phyloP scores from a whole-genome alignment of 2,329 filamentous ascomycete genomes.

The Colletotrichum abscissum region DNA sequence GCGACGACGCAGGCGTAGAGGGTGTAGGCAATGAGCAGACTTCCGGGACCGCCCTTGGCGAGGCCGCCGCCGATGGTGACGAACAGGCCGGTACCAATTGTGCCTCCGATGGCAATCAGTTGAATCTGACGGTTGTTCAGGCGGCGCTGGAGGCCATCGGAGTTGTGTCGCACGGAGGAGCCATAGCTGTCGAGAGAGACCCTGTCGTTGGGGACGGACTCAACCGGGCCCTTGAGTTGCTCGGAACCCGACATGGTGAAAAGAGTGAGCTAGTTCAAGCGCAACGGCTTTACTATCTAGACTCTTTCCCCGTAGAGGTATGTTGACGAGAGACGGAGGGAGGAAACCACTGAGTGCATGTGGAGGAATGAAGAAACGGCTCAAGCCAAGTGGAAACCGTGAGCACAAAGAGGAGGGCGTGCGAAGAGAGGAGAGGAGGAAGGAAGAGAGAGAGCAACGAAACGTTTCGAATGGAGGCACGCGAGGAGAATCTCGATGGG shows the following conservation, averaged over 20 bases:
- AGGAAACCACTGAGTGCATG: conserved; percentile 21
- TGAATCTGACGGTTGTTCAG: conserved; percentile 49
- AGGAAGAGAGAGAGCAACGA: neutral
- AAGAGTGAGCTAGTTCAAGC: neutral
- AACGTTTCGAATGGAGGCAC: neutral
- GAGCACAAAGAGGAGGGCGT: neutral
- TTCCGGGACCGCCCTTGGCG: conserved; percentile 32
- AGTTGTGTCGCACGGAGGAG: conserved; percentile 34
- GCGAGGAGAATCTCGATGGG: conserved; percentile 9
- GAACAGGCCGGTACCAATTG: conserved; percentile 60
- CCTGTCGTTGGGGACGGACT: conserved; percentile 12
- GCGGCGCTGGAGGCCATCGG: conserved; percentile 50
- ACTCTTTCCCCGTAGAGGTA: conserved; percentile 5
- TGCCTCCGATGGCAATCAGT: conserved; percentile 60
- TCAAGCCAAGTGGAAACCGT: conserved; percentile 6
- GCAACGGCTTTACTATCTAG: neutral
- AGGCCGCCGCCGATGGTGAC: conserved; percentile 56
- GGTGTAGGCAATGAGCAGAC: conserved; percentile 31
- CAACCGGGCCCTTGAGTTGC: conserved; percentile 25
- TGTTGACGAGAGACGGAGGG: neutral
- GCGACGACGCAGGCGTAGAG: conserved; percentile 45
- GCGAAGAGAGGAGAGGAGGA: neutral
- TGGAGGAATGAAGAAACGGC: conserved; percentile 1
- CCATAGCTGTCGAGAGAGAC: conserved; percentile 33
- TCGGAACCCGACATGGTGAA: conserved; percentile 12